A percentile compares a stretch with the other conserved stretches of the same genome.
phyloP scores from a whole-genome alignment of 2,329 filamentous ascomycete species.

The Arthrobotrys iridis region DNA sequence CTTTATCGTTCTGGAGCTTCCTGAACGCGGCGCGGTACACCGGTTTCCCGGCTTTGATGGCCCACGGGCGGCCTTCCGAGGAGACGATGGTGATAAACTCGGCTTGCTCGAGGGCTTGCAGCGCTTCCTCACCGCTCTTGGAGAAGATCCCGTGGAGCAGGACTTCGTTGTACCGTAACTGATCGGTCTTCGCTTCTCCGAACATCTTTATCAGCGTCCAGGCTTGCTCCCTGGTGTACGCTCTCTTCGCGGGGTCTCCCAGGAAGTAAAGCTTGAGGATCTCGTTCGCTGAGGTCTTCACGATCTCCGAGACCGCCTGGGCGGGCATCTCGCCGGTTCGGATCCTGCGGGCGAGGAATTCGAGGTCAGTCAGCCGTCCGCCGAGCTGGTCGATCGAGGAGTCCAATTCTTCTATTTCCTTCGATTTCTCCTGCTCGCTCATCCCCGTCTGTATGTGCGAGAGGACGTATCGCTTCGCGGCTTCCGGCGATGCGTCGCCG shows the following conservation, averaged over 20 bases:
- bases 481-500: constrained; percentile 83
- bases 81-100: constrained; percentile 84
- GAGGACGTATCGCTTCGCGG: constrained; percentile 90
- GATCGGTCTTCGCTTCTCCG: constrained; percentile 67
- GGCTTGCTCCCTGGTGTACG: constrained; percentile 85
- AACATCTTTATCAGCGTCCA: constrained; percentile 88
- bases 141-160: constrained; percentile 80
- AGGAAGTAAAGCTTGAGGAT: constrained; percentile 93
- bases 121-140: constrained; percentile 75
- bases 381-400: constrained; percentile 82
- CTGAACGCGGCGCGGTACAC: constrained; percentile 87
- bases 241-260: constrained; percentile 67
- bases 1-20: constrained; percentile 60
- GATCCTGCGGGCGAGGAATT: constrained; percentile 89
- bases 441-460: constrained; percentile 71
- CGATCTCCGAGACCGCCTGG: constrained; percentile 85
- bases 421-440: constrained; percentile 56
- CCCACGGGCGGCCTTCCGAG: constrained; percentile 78
- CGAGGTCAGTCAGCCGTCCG: constrained; percentile 92
- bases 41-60: constrained; percentile 82
- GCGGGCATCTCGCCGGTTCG: constrained; percentile 84
- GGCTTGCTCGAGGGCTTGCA: constrained; percentile 82
- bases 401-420: constrained; percentile 72
- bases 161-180: constrained; percentile 84
- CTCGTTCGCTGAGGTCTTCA: constrained; percentile 86